Percentiles rank a stretch among this genome's conserved stretches.
phyloP scores from a whole-genome alignment of 2,329 filamentous ascomycete species.

The Colletotrichum scovillei region DNA sequence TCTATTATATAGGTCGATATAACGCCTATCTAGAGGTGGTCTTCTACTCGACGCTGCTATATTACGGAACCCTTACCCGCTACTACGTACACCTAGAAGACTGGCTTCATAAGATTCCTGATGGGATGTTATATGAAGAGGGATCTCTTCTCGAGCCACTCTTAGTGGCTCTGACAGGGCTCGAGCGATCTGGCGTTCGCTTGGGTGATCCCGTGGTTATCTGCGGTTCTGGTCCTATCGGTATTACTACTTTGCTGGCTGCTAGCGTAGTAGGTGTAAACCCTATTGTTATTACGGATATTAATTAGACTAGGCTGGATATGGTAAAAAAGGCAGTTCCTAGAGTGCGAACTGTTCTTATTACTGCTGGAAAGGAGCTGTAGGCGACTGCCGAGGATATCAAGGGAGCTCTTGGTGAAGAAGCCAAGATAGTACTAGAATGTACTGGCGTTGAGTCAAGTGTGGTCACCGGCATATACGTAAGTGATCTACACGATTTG shows the following conservation, averaged over 20 bases:
- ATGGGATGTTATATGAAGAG: slow-evolving; percentile 50
- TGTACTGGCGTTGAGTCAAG: slow-evolving; percentile 75
- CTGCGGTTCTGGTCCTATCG: slow-evolving; percentile 49
- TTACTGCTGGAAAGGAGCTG: slow-evolving; percentile 7
- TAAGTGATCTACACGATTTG: slow-evolving; percentile 34
- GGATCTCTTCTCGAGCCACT: slow-evolving; percentile 60
- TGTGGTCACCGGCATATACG: slow-evolving; percentile 71
- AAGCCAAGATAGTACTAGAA: slow-evolving; percentile 71
- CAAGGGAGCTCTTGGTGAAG: slow-evolving; percentile 38
- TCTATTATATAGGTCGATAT: slow-evolving; percentile 51
- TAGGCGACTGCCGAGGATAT: slow-evolving; percentile 38
- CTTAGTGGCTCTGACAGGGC: slow-evolving; percentile 56
- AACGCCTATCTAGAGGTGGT: slow-evolving; percentile 52
- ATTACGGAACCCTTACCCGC: slow-evolving; percentile 50
- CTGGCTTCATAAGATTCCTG: slow-evolving; percentile 51
- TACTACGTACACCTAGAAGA: slow-evolving; percentile 51
- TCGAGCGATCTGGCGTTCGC: slow-evolving; percentile 50
- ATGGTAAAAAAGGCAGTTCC: slow-evolving; percentile 19
- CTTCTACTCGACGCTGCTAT: slow-evolving; percentile 53
- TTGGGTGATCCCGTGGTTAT: slow-evolving; percentile 52
- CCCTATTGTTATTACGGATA: slow-evolving; percentile 55
- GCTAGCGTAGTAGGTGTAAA: slow-evolving; percentile 56
- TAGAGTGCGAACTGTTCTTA: slow-evolving; percentile 16
- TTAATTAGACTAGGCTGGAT: slow-evolving; percentile 38
- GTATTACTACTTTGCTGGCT: slow-evolving; percentile 50